Percentiles rank a stretch among this genome's conserved stretches.
These are phyloP conservation scores for Cornus florida DNA, from an alignment of 148 eudicot genomes.

Conservation along the genomic window DNA sequence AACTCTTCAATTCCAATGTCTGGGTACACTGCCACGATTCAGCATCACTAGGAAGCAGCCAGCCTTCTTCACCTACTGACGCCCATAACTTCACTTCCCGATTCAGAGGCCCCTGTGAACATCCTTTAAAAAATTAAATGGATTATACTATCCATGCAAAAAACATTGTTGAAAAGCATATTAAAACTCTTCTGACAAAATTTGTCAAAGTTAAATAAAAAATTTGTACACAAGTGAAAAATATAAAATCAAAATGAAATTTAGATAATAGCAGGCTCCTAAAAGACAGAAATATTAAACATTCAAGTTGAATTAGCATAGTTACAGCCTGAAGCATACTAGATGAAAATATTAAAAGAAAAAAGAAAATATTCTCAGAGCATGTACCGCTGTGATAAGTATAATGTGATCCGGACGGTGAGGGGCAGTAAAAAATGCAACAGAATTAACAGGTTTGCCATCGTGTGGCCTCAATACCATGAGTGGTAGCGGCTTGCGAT, in stretches of 20 bases:
- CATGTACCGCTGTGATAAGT: constrained; percentile 84
- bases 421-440: constrained; percentile 79
- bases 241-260: constrained; percentile 8
- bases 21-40: constrained; percentile 93
- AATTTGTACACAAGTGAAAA: neutral
- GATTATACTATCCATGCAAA: neutral
- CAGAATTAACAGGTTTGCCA: constrained; percentile 93
- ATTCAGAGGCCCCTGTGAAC: constrained; percentile 75
- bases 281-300: neutral
- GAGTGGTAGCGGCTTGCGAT: constrained; percentile 73
- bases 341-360: constrained; percentile 6
- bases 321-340: neutral
- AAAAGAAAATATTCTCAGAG: constrained; percentile 1
- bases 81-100: constrained; percentile 92
- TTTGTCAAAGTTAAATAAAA: neutral
- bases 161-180: neutral
- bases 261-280: neutral
- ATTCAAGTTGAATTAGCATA: constrained; percentile 6
- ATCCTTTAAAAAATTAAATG: constrained; percentile 5
- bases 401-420: constrained; percentile 88
- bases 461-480: constrained; percentile 86
- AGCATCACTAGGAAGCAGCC: constrained; percentile 97
- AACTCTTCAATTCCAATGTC: constrained; percentile 80
- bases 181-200: neutral
- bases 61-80: constrained; percentile 92